Evolutionary conservation across 2,329 filamentous ascomycete species (phyloP), one percentile per base, ranked within the genome.

Genomic region (Calonectria leucothoes): DNA sequence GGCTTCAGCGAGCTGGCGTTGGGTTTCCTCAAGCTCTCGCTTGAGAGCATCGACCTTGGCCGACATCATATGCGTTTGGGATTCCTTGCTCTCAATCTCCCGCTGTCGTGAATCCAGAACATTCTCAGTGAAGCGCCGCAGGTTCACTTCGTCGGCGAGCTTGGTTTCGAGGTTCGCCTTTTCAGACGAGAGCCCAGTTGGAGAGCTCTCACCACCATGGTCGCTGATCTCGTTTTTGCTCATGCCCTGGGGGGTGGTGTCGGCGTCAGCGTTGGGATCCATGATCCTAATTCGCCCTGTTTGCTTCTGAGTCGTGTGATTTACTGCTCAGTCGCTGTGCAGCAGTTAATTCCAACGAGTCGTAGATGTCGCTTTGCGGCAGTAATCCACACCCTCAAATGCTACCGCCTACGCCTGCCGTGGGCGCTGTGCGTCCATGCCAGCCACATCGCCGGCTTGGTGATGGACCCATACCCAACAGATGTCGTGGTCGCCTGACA

Each of bases 101-200:
- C 79, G 76, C 29, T 85, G 84, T 65, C 83, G 82, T 25, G 78
- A 81, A 65, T 85, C 84, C 51, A 85, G 67, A n/a, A 85, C 83
- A 14, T 80, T 77, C 64, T 85, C 83, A 6, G 83, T 84, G 73
- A 82, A 85, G 29, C 75, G 79, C 49, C 83, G 82, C n/a, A 85
- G 74, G 67, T 79, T 77, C 49, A 79, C 77, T 66, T 85, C 82
- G 63, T 83, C 79, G 23, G 76, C 76, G 33, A 85, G 73, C 64
- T 77, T 81, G 23, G 76, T 71, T 61, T 83, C 77, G 35, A 82
- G 75, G 11, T 45, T 63, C 29, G 77, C 68, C 39, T 52, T 73
- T 52, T 75, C 74, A 48, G 69, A 71, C 52, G 70, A 71, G 68
- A 70, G 59, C 31, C 71, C 70, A 25, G 65, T 33, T 51, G 69